Conservation (phyloP, 805 yeast genomes). For the Nakazawaea pomicola region DNA sequence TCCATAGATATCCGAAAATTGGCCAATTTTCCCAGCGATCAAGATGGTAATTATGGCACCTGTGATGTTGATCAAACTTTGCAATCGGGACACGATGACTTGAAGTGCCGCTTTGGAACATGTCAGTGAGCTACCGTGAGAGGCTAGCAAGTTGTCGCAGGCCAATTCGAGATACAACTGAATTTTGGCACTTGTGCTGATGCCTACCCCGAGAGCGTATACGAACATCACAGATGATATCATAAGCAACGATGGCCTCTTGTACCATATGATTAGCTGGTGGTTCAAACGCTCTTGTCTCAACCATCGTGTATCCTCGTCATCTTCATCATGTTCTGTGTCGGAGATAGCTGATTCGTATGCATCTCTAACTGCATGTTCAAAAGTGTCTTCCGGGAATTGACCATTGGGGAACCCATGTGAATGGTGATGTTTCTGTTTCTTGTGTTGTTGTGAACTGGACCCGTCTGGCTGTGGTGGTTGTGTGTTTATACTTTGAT, state of each 20-base stretch:
- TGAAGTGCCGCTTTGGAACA: slow-evolving; percentile 41
- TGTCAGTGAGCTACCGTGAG: not conserved
- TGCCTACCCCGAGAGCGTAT: slow-evolving; percentile 4
- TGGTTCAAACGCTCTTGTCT: slow-evolving; percentile 44
- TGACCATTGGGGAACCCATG: slow-evolving; percentile 2
- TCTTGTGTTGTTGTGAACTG: not conserved
- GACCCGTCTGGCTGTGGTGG: not conserved
- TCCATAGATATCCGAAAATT: slow-evolving; percentile 60
- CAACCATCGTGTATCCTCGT: slow-evolving; percentile 44
- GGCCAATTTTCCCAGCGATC: slow-evolving; percentile 60
- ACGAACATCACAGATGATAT: slow-evolving; percentile 20
- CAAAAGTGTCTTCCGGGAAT: slow-evolving; percentile 13
- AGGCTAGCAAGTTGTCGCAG: slow-evolving; percentile 1
- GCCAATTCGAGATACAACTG: slow-evolving; percentile 9
- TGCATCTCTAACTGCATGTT: slow-evolving; percentile 19
- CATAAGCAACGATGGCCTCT: slow-evolving; percentile 43
- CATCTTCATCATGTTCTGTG: slow-evolving; percentile 28
- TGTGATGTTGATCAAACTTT: slow-evolving; percentile 36
- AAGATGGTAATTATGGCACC: slow-evolving; percentile 42
- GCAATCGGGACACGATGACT: slow-evolving; percentile 40
- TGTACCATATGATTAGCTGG: slow-evolving; percentile 39
- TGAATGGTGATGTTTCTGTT: not conserved
- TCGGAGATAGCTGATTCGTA: slow-evolving; percentile 34
- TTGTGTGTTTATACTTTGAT: not conserved
- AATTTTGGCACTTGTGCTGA: slow-evolving; percentile 10